Conservation (phyloP, 768 basidiomycete species). For the Mycena latifolia region DNA sequence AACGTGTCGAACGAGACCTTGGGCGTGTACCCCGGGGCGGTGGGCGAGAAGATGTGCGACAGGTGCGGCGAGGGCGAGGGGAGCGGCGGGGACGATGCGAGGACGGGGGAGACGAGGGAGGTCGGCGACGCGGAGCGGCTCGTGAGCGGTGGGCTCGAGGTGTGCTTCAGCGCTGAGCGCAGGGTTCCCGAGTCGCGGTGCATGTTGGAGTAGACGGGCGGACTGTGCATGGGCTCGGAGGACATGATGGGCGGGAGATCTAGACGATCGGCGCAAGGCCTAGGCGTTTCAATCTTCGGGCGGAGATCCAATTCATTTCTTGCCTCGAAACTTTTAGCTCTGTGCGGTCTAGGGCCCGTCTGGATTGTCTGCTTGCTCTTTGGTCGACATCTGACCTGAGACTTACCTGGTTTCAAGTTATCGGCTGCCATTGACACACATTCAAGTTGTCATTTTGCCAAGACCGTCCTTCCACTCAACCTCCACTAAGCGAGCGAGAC, state of each 20-base stretch:
- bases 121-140: constrained; percentile 28
- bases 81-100: constrained; percentile 29
- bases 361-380: too few species aligned
- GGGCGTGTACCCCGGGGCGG: constrained; percentile 58
- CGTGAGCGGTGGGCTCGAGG: constrained; percentile 44
- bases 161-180: constrained; percentile 68
- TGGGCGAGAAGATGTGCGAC: constrained; percentile 32
- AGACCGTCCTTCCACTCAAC: too few species aligned
- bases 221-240: constrained; percentile 17
- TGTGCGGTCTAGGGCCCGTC: too few species aligned
- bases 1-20: constrained; percentile 93
- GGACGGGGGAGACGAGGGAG: constrained; percentile 37
- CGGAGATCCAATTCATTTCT: too few species aligned
- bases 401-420: too few species aligned
- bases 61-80: constrained; percentile 29
- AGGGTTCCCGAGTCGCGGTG: constrained; percentile 43
- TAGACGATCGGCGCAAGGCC: too few species aligned
- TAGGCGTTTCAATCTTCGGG: too few species aligned
- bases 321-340: too few species aligned
- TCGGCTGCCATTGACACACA: too few species aligned
- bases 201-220: constrained; percentile 23
- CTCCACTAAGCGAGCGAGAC: too few species aligned
- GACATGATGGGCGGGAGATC: constrained; percentile 12
- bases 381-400: too few species aligned
- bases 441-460: too few species aligned